Evolutionary conservation across 805 yeast genomes (phyloP), one percentile per base, ranked within the genome.

Genomic region (Ogataea zsoltii): DNA sequence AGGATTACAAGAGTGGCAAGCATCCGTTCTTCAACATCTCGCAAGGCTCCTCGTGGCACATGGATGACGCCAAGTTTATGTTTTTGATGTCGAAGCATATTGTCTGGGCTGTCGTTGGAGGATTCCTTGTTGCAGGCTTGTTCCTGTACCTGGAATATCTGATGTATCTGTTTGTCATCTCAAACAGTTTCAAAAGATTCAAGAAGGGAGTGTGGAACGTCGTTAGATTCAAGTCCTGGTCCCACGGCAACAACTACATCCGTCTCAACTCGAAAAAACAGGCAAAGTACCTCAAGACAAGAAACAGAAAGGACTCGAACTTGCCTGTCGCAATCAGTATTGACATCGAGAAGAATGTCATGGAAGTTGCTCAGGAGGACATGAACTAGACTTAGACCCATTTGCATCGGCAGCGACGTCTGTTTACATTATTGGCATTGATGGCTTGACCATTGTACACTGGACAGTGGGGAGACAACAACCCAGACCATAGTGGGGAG

Each of bases 11-110:
- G 61, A 70, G 77, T 47, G 76, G 74, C 50, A 60, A 74, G 1
- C 68, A 74, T 53, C 76, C 90, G 0, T 86, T 87, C 62, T 90
- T 91, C 65, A 74, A 80, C 32, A 83, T 88, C 44, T 72, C 88
- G 0, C 77, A 79, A 44, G 97, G 97, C 37, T 87, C 96, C 0
- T 86, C 96, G 19, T 91, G 97, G 97, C 97, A 91, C 67, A 68
- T 80, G 58, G 88, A 83, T 53, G 97, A 91, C 65, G 96, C 97
- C 10, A 75, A 80, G 43, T 79, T 88, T 61, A 80, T 90, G 66
- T 82, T 86, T 59, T 69, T 78, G 7, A 68, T 90, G 66, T 89
- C 88, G 14, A 75, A 79, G 52, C 96, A 91, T 65, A 79, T 91
- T 53, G 74, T 80, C 13, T 66, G 84, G 32, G 84, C 90, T 21